Evolutionary conservation across 169 alveolate genomes (phyloP).

Genomic region (Eimeria acervulina): DNA sequence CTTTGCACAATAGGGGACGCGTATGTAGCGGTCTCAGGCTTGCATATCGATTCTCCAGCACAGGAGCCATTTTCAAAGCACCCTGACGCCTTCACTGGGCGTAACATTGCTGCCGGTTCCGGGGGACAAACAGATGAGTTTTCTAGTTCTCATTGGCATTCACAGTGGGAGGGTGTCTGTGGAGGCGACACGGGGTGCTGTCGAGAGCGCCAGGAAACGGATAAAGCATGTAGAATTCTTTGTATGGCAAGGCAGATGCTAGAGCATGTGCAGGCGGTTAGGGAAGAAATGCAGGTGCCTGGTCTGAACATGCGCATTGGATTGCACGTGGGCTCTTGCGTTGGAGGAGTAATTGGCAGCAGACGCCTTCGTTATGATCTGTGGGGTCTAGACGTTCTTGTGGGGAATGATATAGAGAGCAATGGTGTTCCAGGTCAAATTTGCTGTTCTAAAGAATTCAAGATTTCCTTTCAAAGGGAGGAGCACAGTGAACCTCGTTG

Average conservation of each 20-base stretch:
- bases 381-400: conserved; percentile 97
- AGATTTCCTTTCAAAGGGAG: conserved; percentile 61
- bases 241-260: conserved; percentile 79
- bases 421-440: conserved; percentile 96
- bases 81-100: not conserved
- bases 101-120: not conserved
- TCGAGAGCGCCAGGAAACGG: conserved; percentile 69
- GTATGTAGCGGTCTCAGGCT: conserved; percentile 97
- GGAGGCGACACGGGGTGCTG: conserved; percentile 56
- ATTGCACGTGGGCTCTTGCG: conserved; percentile 97
- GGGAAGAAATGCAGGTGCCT: conserved; percentile 87
- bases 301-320: conserved; percentile 99
- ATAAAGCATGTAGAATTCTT: conserved; percentile 64
- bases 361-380: conserved; percentile 95
- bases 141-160: conserved; percentile 9
- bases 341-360: conserved; percentile 98
- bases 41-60: conserved; percentile 89
- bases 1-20: conserved; percentile 99
- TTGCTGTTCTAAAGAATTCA: conserved; percentile 92
- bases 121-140: conserved; percentile 22
- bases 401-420: conserved; percentile 96
- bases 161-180: conserved; percentile 54
- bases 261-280: conserved; percentile 62
- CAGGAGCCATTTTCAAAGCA: conserved; percentile 37
- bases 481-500: conserved; percentile 72